Conservation (phyloP, 2,329 filamentous ascomycete species). For the Monilinia fructigena region DNA sequence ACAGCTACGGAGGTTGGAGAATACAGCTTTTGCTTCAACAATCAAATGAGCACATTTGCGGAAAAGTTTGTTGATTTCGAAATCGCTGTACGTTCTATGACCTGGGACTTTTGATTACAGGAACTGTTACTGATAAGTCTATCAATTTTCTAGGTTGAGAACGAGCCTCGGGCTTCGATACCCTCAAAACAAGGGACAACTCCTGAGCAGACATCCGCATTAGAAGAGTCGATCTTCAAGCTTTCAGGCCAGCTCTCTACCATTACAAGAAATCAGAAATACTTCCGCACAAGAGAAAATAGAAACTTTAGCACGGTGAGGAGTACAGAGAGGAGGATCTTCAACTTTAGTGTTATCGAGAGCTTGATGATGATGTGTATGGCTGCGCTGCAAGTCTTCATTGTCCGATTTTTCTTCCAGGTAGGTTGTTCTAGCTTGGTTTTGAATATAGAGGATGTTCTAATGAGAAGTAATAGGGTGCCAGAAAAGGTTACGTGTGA, state of each 20-base stretch:
- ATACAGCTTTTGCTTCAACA: constrained; percentile 97
- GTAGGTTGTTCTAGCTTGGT: constrained; percentile 44
- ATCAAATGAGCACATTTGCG: constrained; percentile 95
- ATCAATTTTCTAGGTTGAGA: constrained; percentile 68
- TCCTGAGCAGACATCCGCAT: constrained; percentile 80
- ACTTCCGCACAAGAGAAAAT: constrained; percentile 98
- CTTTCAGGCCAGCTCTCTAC: constrained; percentile 89
- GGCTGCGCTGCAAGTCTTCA: constrained; percentile 94
- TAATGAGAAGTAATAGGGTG: constrained; percentile 48
- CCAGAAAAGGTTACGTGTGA: constrained; percentile 68
- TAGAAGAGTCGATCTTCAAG: constrained; percentile 96
- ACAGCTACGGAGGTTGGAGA: constrained; percentile 85
- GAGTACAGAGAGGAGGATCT: constrained; percentile 92
- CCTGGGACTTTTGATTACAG: neutral
- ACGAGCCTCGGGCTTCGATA: constrained; percentile 77
- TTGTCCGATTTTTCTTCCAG: constrained; percentile 99
- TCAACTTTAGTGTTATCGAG: constrained; percentile 96
- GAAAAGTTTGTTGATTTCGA: constrained; percentile 99
- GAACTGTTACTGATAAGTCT: constrained; percentile 7
- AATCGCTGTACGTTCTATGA: constrained; percentile 69
- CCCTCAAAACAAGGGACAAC: constrained; percentile 85
- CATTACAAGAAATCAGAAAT: constrained; percentile 96
- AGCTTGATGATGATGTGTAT: constrained; percentile 88
- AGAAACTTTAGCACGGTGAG: constrained; percentile 97
- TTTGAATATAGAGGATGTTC: neutral